These are phyloP conservation scores for Aspergillus nidulans DNA, from an alignment of 495 filamentous ascomycete genomes.

Conservation along the genomic window DNA sequence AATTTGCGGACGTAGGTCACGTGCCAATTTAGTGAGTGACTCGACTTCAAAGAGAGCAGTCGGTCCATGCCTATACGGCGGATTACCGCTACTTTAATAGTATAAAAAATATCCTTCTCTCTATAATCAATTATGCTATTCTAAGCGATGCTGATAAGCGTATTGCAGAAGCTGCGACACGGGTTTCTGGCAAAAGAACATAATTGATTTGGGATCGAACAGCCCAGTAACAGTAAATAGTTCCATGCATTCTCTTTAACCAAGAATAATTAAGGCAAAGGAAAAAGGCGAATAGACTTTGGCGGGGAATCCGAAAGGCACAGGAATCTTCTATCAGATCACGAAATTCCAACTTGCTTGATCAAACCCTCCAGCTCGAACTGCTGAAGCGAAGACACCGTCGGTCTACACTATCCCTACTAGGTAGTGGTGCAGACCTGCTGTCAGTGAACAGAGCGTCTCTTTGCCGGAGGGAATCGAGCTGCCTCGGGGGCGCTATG, in stretches of 20 bases:
- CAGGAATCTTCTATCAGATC: constrained; percentile 35
- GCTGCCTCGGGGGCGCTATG: constrained; percentile 23
- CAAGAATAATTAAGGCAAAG: constrained; percentile 23
- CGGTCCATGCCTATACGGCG: background rate
- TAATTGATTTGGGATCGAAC: constrained; percentile 1
- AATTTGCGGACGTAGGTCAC: constrained; percentile 7
- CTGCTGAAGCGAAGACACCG: constrained; percentile 19
- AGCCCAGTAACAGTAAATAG: constrained; percentile 15
- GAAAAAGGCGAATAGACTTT: constrained; percentile 20
- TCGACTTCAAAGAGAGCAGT: background rate
- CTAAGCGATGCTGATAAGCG: background rate
- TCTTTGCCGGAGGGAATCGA: constrained; percentile 20
- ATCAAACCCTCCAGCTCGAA: constrained; percentile 14
- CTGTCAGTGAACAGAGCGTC: constrained; percentile 16
- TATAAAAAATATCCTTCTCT: too few species aligned
- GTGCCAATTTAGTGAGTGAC: background rate
- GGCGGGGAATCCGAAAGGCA: constrained; percentile 24
- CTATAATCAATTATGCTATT: too few species aligned
- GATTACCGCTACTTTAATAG: background rate
- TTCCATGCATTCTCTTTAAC: constrained; percentile 41
- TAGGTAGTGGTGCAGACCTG: constrained; percentile 16
- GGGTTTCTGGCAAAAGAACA: background rate
- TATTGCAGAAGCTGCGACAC: background rate
- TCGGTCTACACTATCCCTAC: constrained; percentile 17
- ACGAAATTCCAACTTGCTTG: constrained; percentile 26